Conservation (phyloP, 192 early-diverging fungal genomes). For the Gaertneriomyces semiglobifer region DNA sequence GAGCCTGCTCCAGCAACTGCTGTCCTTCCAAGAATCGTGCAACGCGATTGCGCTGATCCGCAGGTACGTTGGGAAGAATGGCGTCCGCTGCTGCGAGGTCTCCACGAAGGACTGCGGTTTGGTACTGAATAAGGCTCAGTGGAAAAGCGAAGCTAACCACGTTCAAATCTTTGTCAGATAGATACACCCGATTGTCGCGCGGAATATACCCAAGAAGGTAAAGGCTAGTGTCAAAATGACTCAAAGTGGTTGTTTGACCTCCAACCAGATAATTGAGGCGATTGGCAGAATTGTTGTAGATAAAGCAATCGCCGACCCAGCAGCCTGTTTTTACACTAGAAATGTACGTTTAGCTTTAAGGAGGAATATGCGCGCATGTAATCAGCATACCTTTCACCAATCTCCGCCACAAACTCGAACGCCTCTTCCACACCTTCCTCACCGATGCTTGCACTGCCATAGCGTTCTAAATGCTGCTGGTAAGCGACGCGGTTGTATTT, state of each 20-base stretch:
- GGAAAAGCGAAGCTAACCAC: conserved; percentile 89
- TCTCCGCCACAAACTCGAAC: conserved; percentile 90
- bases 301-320: conserved; percentile 99
- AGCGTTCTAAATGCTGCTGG: conserved; percentile 64
- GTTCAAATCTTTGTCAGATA: conserved; percentile 90
- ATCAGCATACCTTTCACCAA: conserved; percentile 67
- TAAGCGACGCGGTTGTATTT: conserved; percentile 88
- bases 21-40: conserved; percentile 95
- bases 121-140: conserved; percentile 94
- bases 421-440: conserved; percentile 98
- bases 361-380: not conserved
- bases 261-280: conserved; percentile 96
- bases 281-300: conserved; percentile 88
- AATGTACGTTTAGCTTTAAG: conserved; percentile 11
- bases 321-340: conserved; percentile 83
- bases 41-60: conserved; percentile 83
- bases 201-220: conserved; percentile 93
- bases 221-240: conserved; percentile 90
- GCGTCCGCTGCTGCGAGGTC: conserved; percentile 79
- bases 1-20: conserved; percentile 81
- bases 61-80: conserved; percentile 80
- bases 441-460: conserved; percentile 58
- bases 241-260: conserved; percentile 87
- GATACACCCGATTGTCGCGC: conserved; percentile 88
- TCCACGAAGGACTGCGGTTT: conserved; percentile 93